Evolutionary conservation across 768 basidiomycete species (phyloP).

Genomic region (Amanita thiersii): DNA sequence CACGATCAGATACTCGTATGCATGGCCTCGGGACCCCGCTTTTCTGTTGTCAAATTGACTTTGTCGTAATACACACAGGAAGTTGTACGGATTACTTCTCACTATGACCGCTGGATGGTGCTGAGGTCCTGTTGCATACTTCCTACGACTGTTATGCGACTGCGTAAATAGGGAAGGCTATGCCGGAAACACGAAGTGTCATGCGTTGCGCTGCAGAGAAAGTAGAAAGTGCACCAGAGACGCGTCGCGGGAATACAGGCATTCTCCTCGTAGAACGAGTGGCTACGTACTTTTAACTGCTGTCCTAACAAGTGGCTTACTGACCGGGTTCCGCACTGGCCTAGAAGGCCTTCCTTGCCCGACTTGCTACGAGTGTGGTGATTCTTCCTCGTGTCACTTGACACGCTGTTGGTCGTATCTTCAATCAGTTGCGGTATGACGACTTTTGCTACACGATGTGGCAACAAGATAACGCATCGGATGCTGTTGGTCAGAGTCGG

Average conservation of each 20-base stretch:
- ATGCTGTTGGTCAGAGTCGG: conserved; percentile 31
- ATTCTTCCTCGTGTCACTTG: conserved; percentile 10
- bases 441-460: conserved; percentile 8
- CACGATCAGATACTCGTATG: conserved; percentile 41
- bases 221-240: conserved; percentile 34
- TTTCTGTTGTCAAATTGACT: conserved; percentile 12
- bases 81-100: conserved; percentile 11
- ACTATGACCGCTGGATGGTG: conserved; percentile 13
- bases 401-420: conserved; percentile 10
- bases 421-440: conserved; percentile 2
- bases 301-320: conserved; percentile 8
- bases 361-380: conserved; percentile 6
- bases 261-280: conserved; percentile 24
- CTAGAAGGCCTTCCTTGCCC: conserved; percentile 8
- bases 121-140: conserved; percentile 6
- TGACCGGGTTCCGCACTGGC: conserved; percentile 17
- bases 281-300: conserved; percentile 26
- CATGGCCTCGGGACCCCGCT: conserved; percentile 44
- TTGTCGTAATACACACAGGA: conserved; percentile 22
- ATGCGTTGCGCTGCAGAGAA: conserved; percentile 13
- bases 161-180: conserved; percentile 31
- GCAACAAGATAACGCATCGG: conserved; percentile 31
- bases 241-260: conserved; percentile 34
- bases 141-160: conserved; percentile 1
- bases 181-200: conserved; percentile 40